A percentile compares a stretch with the other conserved stretches of the same genome.
Evolutionary conservation across 148 eudicot genomes (phyloP).

Genomic region (Silene latifolia): DNA sequence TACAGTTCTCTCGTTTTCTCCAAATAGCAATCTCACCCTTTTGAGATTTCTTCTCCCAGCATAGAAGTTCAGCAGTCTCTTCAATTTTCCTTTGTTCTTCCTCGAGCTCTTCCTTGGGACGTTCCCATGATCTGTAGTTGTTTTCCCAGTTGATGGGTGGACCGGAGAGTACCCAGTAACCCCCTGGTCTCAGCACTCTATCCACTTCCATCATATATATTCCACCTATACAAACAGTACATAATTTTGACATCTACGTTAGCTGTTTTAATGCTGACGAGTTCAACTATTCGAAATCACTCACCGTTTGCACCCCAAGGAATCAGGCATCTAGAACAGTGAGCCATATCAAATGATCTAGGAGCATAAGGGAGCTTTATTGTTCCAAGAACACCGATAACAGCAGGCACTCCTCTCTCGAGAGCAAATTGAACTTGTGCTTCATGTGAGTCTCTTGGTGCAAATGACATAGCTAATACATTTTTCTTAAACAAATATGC

Average conservation of each 20-base stretch:
- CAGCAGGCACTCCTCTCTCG: constrained; percentile 58
- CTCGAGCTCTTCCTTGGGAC: constrained; percentile 47
- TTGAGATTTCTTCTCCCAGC: constrained; percentile 58
- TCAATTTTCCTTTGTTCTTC: constrained; percentile 50
- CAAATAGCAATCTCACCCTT: constrained; percentile 55
- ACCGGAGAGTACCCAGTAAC: constrained; percentile 56
- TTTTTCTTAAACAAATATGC: constrained; percentile 53
- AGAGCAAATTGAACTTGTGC: constrained; percentile 60
- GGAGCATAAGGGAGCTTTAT: constrained; percentile 52
- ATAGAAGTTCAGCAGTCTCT: constrained; percentile 48
- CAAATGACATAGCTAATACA: constrained; percentile 58
- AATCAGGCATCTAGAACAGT: constrained; percentile 59
- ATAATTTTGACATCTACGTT: too few species aligned
- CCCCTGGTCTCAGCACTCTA: constrained; percentile 55
- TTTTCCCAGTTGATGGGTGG: constrained; percentile 55
- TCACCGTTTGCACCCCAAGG: constrained; percentile 57
- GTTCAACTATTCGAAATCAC: not conserved
- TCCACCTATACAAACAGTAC: constrained; percentile 31
- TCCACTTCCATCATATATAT: constrained; percentile 61
- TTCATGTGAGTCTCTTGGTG: constrained; percentile 60
- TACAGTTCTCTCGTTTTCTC: constrained; percentile 43
- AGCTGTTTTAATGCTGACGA: too few species aligned
- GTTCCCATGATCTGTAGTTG: constrained; percentile 42
- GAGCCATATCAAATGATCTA: constrained; percentile 61
- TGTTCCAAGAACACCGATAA: constrained; percentile 53